Percentiles rank a stretch among this genome's conserved stretches.
phyloP scores from a whole-genome alignment of 805 yeast genomes.

The Starmerella powellii region DNA sequence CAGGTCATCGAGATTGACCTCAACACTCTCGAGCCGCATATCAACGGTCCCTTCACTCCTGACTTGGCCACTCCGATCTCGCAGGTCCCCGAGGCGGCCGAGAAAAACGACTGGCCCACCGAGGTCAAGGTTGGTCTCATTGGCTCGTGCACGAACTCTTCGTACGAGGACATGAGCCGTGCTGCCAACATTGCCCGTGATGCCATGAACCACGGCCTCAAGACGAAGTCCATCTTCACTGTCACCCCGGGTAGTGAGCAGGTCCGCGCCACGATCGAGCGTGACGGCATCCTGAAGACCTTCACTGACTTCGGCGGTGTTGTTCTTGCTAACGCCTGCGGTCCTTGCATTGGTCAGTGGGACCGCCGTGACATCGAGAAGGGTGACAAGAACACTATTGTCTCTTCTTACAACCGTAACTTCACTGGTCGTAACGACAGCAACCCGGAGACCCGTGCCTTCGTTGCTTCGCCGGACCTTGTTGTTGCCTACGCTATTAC shows the following conservation, averaged over 20 bases:
- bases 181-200: conserved; percentile 85
- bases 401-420: conserved; percentile 95
- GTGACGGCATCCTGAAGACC: conserved; percentile 84
- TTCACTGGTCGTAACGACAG: conserved; percentile 97
- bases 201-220: conserved; percentile 82
- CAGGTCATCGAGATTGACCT: conserved; percentile 84
- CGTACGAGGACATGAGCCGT: conserved; percentile 96
- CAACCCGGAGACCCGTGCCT: conserved; percentile 94
- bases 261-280: conserved; percentile 93
- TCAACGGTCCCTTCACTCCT: conserved; percentile 97
- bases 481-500: conserved; percentile 91
- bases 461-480: conserved; percentile 93
- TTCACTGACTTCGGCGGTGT: conserved; percentile 87
- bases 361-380: conserved; percentile 85
- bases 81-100: conserved; percentile 68
- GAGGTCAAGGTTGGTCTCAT: conserved; percentile 89
- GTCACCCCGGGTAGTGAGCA: conserved; percentile 98
- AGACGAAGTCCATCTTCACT: conserved; percentile 81
- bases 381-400: conserved; percentile 93
- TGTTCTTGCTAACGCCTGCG: conserved; percentile 95
- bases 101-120: conserved; percentile 81
- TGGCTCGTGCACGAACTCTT: conserved; percentile 97
- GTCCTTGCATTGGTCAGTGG: conserved; percentile 99
- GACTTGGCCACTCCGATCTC: conserved; percentile 94
- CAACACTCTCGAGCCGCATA: conserved; percentile 81